These are phyloP conservation scores for Paramecium bursaria DNA, from an alignment of 73 alveolate species.

Conservation along the genomic window DNA sequence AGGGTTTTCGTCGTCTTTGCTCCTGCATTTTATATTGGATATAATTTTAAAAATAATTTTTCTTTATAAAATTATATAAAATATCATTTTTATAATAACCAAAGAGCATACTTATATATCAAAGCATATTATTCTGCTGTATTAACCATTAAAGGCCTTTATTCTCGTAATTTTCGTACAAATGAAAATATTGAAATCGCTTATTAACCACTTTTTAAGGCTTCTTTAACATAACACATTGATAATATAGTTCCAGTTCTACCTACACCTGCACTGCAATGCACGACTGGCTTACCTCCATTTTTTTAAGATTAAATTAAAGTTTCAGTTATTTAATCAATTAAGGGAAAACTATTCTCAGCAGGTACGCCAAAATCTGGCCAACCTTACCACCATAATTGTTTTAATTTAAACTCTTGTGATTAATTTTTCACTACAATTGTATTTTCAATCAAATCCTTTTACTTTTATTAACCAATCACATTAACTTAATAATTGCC, in stretches of 20 bases:
- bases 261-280: constrained; percentile 95
- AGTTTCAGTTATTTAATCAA: constrained; percentile 72
- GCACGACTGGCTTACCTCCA: constrained; percentile 77
- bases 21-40: too few relatives aligned
- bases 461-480: constrained; percentile 71
- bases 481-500: constrained; percentile 73
- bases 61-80: too few relatives aligned
- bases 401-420: constrained; percentile 71
- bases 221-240: constrained; percentile 62
- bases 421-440: constrained; percentile 37
- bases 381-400: constrained; percentile 85
- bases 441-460: constrained; percentile 49
- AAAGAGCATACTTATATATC: constrained; percentile 71
- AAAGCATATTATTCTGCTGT: constrained; percentile 79
- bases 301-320: neutral
- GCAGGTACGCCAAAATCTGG: constrained; percentile 90
- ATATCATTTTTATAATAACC: constrained; percentile 48
- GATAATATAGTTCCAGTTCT: constrained; percentile 92
- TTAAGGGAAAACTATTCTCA: constrained; percentile 70
- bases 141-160: constrained; percentile 84
- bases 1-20: neutral
- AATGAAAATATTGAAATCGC: constrained; percentile 79
- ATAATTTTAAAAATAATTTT: too few relatives aligned
- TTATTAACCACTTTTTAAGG: constrained; percentile 7
- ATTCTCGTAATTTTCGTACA: constrained; percentile 89